Percentiles rank a stretch among this genome's conserved stretches.
These are phyloP conservation scores for Neckera pumila DNA, from an alignment of 225 moss, liverwort and hornwort genomes.

Conservation along the genomic window DNA sequence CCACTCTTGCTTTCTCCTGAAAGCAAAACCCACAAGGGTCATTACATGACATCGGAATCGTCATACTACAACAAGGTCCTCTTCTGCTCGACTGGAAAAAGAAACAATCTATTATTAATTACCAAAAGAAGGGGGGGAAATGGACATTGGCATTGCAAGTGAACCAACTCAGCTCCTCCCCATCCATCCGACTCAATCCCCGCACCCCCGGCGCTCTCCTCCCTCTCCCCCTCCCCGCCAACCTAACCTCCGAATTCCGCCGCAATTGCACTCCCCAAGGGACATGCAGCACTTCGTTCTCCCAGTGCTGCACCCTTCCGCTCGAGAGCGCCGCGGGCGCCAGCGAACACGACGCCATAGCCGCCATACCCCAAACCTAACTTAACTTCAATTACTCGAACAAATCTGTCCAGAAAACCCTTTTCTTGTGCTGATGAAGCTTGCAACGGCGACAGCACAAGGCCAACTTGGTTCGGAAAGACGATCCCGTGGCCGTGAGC, in stretches of 20 bases:
- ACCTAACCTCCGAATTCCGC: neutral
- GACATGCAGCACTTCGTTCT: neutral
- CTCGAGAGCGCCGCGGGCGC: neutral
- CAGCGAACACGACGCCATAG: conserved; percentile 15
- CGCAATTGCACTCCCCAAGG: conserved; percentile 13
- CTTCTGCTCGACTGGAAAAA: neutral
- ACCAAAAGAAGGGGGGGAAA: neutral
- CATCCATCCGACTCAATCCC: conserved; percentile 22
- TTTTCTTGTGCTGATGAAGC: neutral
- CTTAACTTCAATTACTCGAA: too few species aligned
- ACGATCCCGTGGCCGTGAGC: neutral
- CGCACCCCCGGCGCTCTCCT: neutral
- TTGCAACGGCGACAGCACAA: neutral
- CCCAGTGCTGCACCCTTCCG: neutral
- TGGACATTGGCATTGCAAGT: neutral
- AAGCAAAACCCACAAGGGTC: neutral
- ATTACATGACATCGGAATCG: neutral
- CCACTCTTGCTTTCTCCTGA: conserved; percentile 94
- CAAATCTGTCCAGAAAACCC: neutral
- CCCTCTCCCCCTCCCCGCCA: neutral
- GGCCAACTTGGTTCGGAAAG: neutral
- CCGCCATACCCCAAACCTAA: neutral
- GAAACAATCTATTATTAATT: too few species aligned
- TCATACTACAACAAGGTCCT: too few species aligned
- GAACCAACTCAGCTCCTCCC: neutral